Conservation (phyloP, 495 filamentous ascomycete genomes). For the Penicillium verhagenii region DNA sequence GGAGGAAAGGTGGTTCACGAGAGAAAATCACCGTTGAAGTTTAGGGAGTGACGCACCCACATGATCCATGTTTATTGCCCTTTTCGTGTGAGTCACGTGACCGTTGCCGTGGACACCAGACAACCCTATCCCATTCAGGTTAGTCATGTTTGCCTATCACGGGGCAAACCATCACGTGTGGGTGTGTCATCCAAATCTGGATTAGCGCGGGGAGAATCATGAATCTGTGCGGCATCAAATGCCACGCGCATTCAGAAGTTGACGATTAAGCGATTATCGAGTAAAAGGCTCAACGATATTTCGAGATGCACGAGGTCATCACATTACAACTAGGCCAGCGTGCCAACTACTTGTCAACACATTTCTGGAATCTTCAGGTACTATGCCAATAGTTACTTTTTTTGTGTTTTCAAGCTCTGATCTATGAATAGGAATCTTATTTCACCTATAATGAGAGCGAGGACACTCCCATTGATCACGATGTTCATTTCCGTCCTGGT, state of each 20-base stretch:
- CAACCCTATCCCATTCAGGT: conserved; percentile 7
- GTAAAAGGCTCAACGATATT: too few relatives aligned
- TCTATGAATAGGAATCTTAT: conserved; percentile 72
- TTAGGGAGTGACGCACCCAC: conserved; percentile 36
- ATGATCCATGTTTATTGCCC: conserved; percentile 35
- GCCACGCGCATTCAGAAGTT: background rate
- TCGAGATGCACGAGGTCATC: conserved; percentile 93
- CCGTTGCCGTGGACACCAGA: conserved; percentile 36
- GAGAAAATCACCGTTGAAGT: conserved; percentile 24
- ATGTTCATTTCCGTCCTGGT: conserved; percentile 89
- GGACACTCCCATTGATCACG: conserved; percentile 78
- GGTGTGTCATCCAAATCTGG: conserved; percentile 4
- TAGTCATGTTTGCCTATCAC: conserved; percentile 4
- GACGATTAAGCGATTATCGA: too few relatives aligned
- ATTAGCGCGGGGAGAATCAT: conserved; percentile 13
- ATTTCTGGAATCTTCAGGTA: conserved; percentile 97
- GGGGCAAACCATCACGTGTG: conserved; percentile 20
- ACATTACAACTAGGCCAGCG: conserved; percentile 91
- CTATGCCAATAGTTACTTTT: background rate
- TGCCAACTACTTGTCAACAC: conserved; percentile 91
- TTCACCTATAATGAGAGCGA: conserved; percentile 79
- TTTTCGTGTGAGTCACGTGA: conserved; percentile 33
- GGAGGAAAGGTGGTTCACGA: conserved; percentile 11
- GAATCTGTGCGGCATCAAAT: conserved; percentile 17
- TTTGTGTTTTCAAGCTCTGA: conserved; percentile 15